Evolutionary conservation across 2,329 filamentous ascomycete species (phyloP).

Genomic region (Metarhizium robertsii): DNA sequence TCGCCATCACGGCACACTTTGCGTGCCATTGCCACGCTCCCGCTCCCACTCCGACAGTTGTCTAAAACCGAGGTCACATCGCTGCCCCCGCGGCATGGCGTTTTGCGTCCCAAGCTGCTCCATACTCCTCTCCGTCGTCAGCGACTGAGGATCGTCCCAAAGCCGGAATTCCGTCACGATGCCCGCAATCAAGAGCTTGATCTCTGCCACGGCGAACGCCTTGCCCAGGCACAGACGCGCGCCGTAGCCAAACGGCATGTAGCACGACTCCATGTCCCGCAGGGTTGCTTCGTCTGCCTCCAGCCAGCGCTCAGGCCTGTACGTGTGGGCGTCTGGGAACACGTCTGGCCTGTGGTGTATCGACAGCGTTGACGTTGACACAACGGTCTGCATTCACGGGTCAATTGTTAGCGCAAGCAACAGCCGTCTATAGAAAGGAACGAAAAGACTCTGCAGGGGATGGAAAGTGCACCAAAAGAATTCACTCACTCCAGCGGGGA

Average conservation of each 20-base stretch:
- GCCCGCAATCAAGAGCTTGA: conserved; percentile 3
- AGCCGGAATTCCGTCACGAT: conserved; percentile 1
- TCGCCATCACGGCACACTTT: neutral
- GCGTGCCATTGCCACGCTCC: neutral
- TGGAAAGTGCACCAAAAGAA: neutral
- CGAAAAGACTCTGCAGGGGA: neutral
- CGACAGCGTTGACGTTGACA: conserved; percentile 4
- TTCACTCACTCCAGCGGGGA: conserved; percentile 2
- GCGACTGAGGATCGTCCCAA: neutral
- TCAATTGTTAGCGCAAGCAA: neutral
- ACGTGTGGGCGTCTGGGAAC: neutral
- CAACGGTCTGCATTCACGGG: neutral
- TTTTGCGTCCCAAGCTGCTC: conserved; percentile 5
- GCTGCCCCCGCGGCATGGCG: conserved; percentile 3
- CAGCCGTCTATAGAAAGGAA: neutral
- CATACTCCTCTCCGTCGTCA: conserved; percentile 1
- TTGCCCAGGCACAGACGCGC: conserved; percentile 5
- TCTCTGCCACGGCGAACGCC: conserved; percentile 3
- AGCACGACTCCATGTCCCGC: conserved; percentile 5
- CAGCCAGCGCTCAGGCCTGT: conserved; percentile 5
- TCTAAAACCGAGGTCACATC: conserved; percentile 3
- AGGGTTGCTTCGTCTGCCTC: conserved; percentile 2
- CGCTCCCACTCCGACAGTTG: neutral
- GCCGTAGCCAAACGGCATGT: conserved; percentile 5
- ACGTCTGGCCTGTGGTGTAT: conserved; percentile 3